Evolutionary conservation across 2,329 filamentous ascomycete genomes (phyloP), one percentile per base, ranked within the genome.

Genomic region (Leptographium wingfieldii): DNA sequence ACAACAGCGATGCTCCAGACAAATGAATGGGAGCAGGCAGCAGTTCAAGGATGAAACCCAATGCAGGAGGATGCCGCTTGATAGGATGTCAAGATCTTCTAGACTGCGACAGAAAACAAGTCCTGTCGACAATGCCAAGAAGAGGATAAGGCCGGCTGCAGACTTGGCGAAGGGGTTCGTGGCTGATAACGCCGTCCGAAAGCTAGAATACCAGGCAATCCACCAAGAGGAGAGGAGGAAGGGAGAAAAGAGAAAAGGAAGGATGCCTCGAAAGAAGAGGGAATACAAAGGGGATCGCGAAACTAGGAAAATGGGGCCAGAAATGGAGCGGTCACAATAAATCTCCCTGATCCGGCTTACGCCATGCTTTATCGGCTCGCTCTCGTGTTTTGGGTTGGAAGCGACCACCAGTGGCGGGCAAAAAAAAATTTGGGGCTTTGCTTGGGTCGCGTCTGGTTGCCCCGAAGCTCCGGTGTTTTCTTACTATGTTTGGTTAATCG

Each of bases 391-490:
- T 57, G 22, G 10, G 22, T 49, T 57, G 40, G 46, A 48, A 38
- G 43, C 56, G 56, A 57, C 56, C 19, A 46, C 57, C 33, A 55
- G 38, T 48, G 31, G 54, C 53, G 55, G 46, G 22, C 27, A 62
- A 53, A 57, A 6, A 54, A 38, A 6, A 54, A 38, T 40, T 22
- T 29, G 55, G 40, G 19, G n/a, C 12, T 19, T 27, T 27, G 22
- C 1, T 9, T 31, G 56, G 43, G 16, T 25, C n/a, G 25, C 29
- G 40, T 52, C 25, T 27, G 56, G 16, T 49, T 55, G 53, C 22
- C 22, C 54, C 46, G 58, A 59, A 55, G 51, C n/a, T 33, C 63
- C 60, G 59, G 61, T 27, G 53, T 22, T 38, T 29, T 11, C 14
- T 27, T 29, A 4, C n/a, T 27, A 22, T 27, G 25, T 14, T 22